These are phyloP conservation scores for Trichocladium antarcticum DNA, from an alignment of 495 filamentous ascomycete genomes.

Conservation along the genomic window DNA sequence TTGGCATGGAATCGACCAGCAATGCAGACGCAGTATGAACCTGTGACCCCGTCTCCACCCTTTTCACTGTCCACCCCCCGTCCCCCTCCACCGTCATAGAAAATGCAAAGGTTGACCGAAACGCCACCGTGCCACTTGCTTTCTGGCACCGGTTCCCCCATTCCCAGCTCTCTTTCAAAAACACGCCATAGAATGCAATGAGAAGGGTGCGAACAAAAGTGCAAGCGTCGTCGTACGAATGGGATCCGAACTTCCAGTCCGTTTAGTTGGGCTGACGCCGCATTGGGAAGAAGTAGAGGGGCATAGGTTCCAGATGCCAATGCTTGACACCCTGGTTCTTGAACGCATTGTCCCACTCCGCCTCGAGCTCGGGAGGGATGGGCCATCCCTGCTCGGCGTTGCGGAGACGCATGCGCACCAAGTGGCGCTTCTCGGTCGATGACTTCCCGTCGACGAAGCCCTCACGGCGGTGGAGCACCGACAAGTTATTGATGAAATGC, in stretches of 20 bases:
- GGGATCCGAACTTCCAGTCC: neutral
- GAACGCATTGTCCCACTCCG: slow-evolving; percentile 39
- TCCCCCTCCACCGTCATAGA: no score
- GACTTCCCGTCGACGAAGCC: slow-evolving; percentile 44
- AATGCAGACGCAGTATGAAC: neutral
- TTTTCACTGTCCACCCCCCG: neutral
- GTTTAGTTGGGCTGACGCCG: slow-evolving; percentile 38
- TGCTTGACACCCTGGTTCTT: slow-evolving; percentile 29
- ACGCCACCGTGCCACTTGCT: neutral
- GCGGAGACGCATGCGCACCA: slow-evolving; percentile 43
- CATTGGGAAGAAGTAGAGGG: slow-evolving; percentile 38
- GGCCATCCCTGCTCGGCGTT: slow-evolving; percentile 35
- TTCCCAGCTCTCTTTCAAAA: neutral
- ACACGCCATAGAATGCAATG: neutral
- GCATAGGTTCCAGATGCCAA: slow-evolving; percentile 45
- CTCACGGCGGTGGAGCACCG: slow-evolving; percentile 55
- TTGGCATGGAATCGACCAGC: neutral
- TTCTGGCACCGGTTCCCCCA: neutral
- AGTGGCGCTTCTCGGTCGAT: slow-evolving; percentile 34
- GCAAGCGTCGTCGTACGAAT: neutral
- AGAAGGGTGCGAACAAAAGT: neutral
- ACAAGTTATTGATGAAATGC: slow-evolving; percentile 65
- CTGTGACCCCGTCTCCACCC: neutral
- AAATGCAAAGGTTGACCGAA: neutral
- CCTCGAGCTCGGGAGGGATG: slow-evolving; percentile 33